Conservation (phyloP, 2,329 filamentous ascomycete species). For the Pestalotiopsis sp. region DNA sequence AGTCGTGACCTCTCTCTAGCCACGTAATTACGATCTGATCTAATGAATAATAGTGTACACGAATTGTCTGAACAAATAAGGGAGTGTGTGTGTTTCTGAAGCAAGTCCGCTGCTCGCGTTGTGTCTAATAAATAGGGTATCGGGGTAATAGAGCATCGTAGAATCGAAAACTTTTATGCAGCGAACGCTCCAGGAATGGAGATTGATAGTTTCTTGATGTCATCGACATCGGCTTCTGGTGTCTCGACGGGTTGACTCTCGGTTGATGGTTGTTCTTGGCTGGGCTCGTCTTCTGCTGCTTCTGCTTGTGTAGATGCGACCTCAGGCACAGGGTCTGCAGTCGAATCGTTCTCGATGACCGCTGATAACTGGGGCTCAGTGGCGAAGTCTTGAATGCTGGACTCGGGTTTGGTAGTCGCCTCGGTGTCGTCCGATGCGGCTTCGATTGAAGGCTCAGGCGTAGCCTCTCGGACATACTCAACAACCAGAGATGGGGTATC, state of each 20-base stretch:
- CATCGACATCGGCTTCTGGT: slow-evolving; percentile 29
- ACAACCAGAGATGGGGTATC: slow-evolving; percentile 24
- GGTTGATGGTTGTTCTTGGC: slow-evolving; percentile 18
- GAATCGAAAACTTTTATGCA: slow-evolving; percentile 11
- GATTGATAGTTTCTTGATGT: slow-evolving; percentile 36
- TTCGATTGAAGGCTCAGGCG: not conserved
- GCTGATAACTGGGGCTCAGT: not conserved
- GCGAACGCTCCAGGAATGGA: slow-evolving; percentile 36
- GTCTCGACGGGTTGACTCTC: slow-evolving; percentile 24
- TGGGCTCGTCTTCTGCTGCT: not conserved
- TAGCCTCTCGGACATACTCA: not conserved
- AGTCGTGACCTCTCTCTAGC: not conserved
- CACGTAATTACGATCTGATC: slow-evolving; percentile 10
- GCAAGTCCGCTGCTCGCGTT: not conserved
- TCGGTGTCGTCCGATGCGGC: not conserved
- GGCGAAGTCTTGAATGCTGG: not conserved
- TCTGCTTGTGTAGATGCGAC: not conserved
- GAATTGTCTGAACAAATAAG: not conserved
- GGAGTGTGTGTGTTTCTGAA: not conserved
- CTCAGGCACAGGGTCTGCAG: not conserved
- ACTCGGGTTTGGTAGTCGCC: not conserved
- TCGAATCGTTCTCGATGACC: not conserved
- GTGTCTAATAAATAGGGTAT: slow-evolving; percentile 5
- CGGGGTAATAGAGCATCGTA: not conserved
- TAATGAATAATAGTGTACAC: slow-evolving; percentile 14